These are phyloP conservation scores for Salvia miltiorrhiza DNA, from an alignment of 257 asterid genomes.

Conservation along the genomic window DNA sequence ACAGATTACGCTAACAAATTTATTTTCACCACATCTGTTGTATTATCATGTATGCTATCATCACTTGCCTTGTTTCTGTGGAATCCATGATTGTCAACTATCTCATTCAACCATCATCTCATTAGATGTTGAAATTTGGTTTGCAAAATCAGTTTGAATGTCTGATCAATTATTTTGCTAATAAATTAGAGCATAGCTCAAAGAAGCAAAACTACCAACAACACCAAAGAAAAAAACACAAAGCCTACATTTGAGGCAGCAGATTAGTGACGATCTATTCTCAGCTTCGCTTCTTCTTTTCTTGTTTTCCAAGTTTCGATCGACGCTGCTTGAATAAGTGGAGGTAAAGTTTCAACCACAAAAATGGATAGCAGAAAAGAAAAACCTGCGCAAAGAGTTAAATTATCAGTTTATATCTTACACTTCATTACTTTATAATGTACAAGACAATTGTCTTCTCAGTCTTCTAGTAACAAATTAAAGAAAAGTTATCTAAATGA, in stretches of 20 bases:
- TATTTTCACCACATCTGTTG: conserved; percentile 2
- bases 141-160: too few relatives aligned
- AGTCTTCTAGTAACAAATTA: background rate
- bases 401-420: background rate
- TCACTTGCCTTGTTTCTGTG: conserved; percentile 8
- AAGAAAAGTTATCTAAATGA: background rate
- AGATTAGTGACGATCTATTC: conserved; percentile 12
- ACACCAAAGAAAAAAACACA: background rate
- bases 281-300: conserved; percentile 53
- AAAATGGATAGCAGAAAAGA: conserved; percentile 70
- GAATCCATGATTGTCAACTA: background rate
- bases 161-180: too few relatives aligned
- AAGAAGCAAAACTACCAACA: background rate
- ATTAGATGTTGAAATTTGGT: too few relatives aligned
- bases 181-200: background rate
- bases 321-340: conserved; percentile 85
- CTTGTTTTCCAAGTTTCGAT: conserved; percentile 67
- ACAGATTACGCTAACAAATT: conserved; percentile 47
- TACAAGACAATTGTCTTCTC: background rate
- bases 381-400: conserved; percentile 46
- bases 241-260: background rate
- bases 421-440: background rate
- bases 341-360: conserved; percentile 91
- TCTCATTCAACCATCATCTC: background rate
- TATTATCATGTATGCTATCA: conserved; percentile 2